phyloP scores from a whole-genome alignment of 129 eudicot genomes.

The Deinandra increscens region DNA sequence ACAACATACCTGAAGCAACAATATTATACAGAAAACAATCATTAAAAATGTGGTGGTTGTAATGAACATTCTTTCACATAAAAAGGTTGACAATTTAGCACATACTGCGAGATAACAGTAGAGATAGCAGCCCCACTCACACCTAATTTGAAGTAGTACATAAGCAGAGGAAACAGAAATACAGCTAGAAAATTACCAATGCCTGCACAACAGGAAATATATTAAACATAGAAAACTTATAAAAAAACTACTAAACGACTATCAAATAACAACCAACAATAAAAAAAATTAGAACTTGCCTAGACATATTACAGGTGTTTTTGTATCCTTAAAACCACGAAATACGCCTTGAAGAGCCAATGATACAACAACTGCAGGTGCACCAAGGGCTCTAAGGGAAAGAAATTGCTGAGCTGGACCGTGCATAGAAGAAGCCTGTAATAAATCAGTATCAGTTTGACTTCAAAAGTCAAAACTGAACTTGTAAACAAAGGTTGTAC shows the following conservation, averaged over 20 bases:
- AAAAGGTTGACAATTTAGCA: constrained; percentile 16
- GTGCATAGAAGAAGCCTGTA: constrained; percentile 76
- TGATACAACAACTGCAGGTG: constrained; percentile 90
- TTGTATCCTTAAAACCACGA: constrained; percentile 92
- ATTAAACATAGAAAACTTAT: neutral
- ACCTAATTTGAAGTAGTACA: constrained; percentile 72
- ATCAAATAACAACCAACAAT: neutral
- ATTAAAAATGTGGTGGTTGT: neutral
- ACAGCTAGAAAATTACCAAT: constrained; percentile 68
- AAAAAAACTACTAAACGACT: neutral
- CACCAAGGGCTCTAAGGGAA: constrained; percentile 82
- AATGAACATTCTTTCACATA: constrained; percentile 11
- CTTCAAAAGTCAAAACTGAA: neutral
- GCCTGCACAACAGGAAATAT: constrained; percentile 47
- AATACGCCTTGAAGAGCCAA: constrained; percentile 91
- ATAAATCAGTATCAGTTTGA: constrained; percentile 1
- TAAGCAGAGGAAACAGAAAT: constrained; percentile 70
- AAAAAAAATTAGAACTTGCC: constrained; percentile 44
- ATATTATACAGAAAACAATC: neutral
- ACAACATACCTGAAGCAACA: constrained; percentile 59
- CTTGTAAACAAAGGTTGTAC: neutral
- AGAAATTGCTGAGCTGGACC: constrained; percentile 73
- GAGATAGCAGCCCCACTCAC: constrained; percentile 96
- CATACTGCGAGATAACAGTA: constrained; percentile 91
- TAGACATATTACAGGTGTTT: constrained; percentile 76